Conservation (phyloP, 2,329 filamentous ascomycete species). For the Nigrospora osmanthi region DNA sequence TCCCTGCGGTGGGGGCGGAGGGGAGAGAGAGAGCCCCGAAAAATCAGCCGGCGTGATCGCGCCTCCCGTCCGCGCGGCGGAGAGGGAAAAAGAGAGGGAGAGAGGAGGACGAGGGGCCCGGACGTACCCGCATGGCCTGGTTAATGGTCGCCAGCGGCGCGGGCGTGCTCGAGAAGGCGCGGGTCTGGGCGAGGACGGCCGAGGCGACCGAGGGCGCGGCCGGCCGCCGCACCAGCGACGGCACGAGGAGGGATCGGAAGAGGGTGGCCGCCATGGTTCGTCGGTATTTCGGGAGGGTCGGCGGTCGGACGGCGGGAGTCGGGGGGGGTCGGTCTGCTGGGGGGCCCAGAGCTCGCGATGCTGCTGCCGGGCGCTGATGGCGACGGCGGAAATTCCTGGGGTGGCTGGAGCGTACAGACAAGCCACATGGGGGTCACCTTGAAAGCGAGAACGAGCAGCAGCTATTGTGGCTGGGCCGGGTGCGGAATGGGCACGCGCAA, state of each 20-base stretch:
- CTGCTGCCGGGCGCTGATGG: too few species aligned
- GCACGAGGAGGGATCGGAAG: slow-evolving; percentile 18
- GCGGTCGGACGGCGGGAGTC: background rate
- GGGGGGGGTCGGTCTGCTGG: too few species aligned
- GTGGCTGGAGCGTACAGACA: too few species aligned
- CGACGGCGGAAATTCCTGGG: too few species aligned
- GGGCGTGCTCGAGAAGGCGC: slow-evolving; percentile 51
- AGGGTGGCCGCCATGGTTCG: slow-evolving; percentile 19
- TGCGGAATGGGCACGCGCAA: too few species aligned
- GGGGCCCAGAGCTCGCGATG: too few species aligned
- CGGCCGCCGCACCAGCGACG: slow-evolving; percentile 18
- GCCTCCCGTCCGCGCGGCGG: background rate
- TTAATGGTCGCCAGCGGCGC: slow-evolving; percentile 57
- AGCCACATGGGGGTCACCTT: too few species aligned
- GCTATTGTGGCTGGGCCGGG: too few species aligned
- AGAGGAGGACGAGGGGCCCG: background rate
- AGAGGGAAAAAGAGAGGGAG: background rate
- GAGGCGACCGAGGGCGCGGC: slow-evolving; percentile 17
- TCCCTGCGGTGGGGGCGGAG: slow-evolving; percentile 37
- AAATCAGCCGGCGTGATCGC: background rate
- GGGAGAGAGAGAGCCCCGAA: too few species aligned
- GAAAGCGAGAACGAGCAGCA: too few species aligned
- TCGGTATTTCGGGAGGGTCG: background rate
- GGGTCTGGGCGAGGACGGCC: slow-evolving; percentile 8
- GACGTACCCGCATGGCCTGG: slow-evolving; percentile 55